Conservation (phyloP, 306 rosid species). For the Prunus armeniaca region DNA sequence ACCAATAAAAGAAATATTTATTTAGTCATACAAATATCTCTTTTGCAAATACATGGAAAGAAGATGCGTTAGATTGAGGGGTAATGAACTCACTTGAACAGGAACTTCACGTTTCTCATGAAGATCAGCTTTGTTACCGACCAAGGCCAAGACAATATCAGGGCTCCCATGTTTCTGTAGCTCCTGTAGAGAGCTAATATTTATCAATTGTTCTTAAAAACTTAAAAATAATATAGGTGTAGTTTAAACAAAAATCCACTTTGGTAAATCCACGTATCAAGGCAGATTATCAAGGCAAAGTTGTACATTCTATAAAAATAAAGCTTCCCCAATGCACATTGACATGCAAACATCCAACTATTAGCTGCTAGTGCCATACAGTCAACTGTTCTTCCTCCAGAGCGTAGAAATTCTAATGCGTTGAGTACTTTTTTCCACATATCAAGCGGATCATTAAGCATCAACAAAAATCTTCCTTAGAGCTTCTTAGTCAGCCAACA, state of each 20-base stretch:
- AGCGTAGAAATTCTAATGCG: not conserved
- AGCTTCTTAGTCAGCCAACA: not conserved
- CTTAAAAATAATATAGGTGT: not conserved
- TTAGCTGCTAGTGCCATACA: not conserved
- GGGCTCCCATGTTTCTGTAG: slow-evolving; percentile 95
- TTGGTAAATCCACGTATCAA: not conserved
- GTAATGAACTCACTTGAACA: slow-evolving; percentile 51
- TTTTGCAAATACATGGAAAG: slow-evolving; percentile 11
- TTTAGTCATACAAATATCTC: not conserved
- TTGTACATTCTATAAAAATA: not conserved
- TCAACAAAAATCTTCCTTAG: not conserved
- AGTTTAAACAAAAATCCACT: not conserved
- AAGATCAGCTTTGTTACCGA: slow-evolving; percentile 95
- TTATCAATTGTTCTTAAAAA: slow-evolving; percentile 21
- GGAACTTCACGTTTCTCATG: slow-evolving; percentile 83
- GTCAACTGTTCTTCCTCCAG: not conserved
- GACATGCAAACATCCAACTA: not conserved
- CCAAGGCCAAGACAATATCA: slow-evolving; percentile 91
- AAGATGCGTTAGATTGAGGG: slow-evolving; percentile 13
- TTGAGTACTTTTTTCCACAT: not conserved
- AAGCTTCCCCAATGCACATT: not conserved
- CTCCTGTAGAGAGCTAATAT: slow-evolving; percentile 49
- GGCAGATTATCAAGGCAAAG: slow-evolving; percentile 1
- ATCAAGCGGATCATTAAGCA: not conserved
- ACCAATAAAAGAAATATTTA: not conserved